Percentiles rank a stretch among this genome's conserved stretches.
Evolutionary conservation across 805 yeast genomes (phyloP).

Genomic region (Maudiozyma turicensis): DNA sequence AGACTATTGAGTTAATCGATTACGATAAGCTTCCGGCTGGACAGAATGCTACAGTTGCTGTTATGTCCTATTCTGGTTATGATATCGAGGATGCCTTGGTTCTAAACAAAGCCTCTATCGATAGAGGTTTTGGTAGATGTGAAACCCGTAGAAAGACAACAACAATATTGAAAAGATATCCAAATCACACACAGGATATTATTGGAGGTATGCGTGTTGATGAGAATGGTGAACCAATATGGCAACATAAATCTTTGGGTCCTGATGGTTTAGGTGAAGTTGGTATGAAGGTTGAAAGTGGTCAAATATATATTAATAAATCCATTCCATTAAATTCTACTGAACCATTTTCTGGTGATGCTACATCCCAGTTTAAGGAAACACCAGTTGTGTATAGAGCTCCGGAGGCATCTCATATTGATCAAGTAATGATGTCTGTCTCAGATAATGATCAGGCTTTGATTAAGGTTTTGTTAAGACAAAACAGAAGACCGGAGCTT

Average conservation of each 20-base stretch:
- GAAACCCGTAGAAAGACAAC: conserved; percentile 92
- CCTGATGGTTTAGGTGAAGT: conserved; percentile 96
- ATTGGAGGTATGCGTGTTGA: conserved; percentile 87
- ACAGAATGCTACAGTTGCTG: conserved; percentile 97
- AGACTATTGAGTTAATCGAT: conserved; percentile 88
- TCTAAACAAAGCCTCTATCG: conserved; percentile 83
- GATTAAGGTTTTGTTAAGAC: conserved; percentile 84
- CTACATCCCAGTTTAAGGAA: conserved; percentile 60
- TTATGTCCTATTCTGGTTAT: conserved; percentile 97
- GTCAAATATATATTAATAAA: conserved; percentile 90
- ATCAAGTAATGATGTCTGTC: conserved; percentile 95
- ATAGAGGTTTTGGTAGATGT: conserved; percentile 96
- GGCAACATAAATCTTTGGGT: conserved; percentile 79
- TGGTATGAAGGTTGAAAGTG: conserved; percentile 81
- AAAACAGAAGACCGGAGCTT: conserved; percentile 92
- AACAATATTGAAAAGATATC: conserved; percentile 78
- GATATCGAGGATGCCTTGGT: conserved; percentile 99
- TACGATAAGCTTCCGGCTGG: conserved; percentile 98
- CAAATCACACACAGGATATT: conserved; percentile 87
- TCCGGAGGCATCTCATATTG: conserved; percentile 92
- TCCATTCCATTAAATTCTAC: conserved; percentile 82
- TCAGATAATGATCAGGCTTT: conserved; percentile 92
- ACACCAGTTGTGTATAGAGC: conserved; percentile 88
- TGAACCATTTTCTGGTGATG: conserved; percentile 22
- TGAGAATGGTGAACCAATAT: conserved; percentile 69